Percentiles rank a stretch among this genome's conserved stretches.
Conservation (phyloP, 2,329 filamentous ascomycete species). For the Curvularia sp. region DNA sequence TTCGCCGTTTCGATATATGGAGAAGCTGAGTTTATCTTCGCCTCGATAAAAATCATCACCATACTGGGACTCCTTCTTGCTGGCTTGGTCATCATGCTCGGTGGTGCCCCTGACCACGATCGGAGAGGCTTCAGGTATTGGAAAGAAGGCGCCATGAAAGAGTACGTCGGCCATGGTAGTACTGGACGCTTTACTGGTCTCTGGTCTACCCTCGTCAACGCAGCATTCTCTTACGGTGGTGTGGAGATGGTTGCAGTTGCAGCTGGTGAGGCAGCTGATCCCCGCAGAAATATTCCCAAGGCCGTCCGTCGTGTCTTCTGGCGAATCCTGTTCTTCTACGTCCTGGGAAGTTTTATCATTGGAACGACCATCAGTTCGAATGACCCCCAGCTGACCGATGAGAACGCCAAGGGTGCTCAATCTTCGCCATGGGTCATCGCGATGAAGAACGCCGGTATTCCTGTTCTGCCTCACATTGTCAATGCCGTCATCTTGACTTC, state of each 20-base stretch:
- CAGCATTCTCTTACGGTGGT: constrained; percentile 52
- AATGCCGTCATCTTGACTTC: constrained; percentile 79
- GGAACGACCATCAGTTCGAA: constrained; percentile 67
- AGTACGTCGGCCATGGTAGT: constrained; percentile 59
- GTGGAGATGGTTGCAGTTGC: constrained; percentile 51
- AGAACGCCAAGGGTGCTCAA: constrained; percentile 47
- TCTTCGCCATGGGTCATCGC: constrained; percentile 66
- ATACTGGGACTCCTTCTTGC: constrained; percentile 44
- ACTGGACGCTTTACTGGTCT: constrained; percentile 71
- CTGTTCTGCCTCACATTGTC: constrained; percentile 72
- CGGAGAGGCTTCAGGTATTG: constrained; percentile 70
- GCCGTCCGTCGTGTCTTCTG: constrained; percentile 63
- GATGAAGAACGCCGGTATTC: constrained; percentile 70
- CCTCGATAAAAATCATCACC: constrained; percentile 58
- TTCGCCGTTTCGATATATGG: constrained; percentile 51
- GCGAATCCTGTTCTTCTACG: constrained; percentile 65
- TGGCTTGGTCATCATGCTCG: constrained; percentile 47
- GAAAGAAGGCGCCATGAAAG: constrained; percentile 64
- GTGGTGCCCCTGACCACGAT: constrained; percentile 46
- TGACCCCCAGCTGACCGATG: constrained; percentile 59
- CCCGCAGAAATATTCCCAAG: constrained; percentile 58
- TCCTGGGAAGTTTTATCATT: constrained; percentile 60
- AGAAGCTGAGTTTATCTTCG: constrained; percentile 59
- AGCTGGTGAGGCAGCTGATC: constrained; percentile 48
- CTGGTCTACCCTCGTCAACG: constrained; percentile 63